phyloP scores from a whole-genome alignment of 495 filamentous ascomycete species.

The Talaromyces stipitatus region DNA sequence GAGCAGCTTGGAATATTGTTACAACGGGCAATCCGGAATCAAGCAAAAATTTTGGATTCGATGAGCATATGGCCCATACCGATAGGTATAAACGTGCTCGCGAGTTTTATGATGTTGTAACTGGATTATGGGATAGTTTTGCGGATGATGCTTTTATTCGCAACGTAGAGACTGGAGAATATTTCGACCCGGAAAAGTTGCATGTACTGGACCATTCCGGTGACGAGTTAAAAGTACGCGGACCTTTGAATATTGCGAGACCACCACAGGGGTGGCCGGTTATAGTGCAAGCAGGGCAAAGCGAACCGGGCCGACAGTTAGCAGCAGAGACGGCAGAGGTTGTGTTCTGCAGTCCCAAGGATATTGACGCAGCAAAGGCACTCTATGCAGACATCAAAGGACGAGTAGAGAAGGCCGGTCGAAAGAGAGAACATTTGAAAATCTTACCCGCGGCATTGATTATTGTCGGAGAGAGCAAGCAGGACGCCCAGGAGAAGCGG shows the following conservation, averaged over 20 bases:
- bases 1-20: conserved; percentile 37
- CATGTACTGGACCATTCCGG: conserved; percentile 45
- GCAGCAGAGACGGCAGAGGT: conserved; percentile 49
- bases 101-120: conserved; percentile 32
- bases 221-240: conserved; percentile 35
- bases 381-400: conserved; percentile 47
- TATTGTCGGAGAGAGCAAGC: conserved; percentile 26
- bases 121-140: conserved; percentile 44
- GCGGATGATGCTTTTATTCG: conserved; percentile 47
- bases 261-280: conserved; percentile 51
- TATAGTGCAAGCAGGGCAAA: conserved; percentile 48
- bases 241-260: conserved; percentile 46
- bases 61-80: conserved; percentile 28
- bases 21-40: conserved; percentile 32
- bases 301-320: conserved; percentile 44
- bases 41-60: conserved; percentile 26
- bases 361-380: conserved; percentile 38
- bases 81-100: conserved; percentile 32
- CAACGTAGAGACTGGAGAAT: conserved; percentile 38
- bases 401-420: conserved; percentile 32
- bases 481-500: conserved; percentile 29
- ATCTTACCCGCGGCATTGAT: conserved; percentile 46
- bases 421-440: conserved; percentile 38
- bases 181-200: conserved; percentile 39
- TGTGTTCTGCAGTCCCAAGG: conserved; percentile 38